Evolutionary conservation across 1,284 basidiomycete genomes (phyloP).

Genomic region (Heterobasidion irregulare): DNA sequence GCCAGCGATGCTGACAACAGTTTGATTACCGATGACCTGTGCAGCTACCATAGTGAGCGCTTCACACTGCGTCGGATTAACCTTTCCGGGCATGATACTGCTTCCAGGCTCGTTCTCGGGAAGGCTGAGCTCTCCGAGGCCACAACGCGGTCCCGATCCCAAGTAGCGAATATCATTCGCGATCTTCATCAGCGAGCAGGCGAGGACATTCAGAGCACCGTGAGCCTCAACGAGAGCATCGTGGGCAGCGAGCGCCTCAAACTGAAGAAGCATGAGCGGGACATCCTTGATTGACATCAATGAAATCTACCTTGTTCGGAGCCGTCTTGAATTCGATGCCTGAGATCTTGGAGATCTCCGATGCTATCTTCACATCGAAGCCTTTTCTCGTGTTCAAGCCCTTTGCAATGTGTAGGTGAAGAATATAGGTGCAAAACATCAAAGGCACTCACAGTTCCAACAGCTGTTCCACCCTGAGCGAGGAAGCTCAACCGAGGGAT

Average conservation of each 20-base stretch:
- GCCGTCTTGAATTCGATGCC: constrained; percentile 92
- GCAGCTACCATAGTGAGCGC: constrained; percentile 98
- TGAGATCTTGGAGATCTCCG: constrained; percentile 88
- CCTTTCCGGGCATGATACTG: constrained; percentile 99
- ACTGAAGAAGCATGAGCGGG: constrained; percentile 37
- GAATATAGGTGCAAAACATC: background rate
- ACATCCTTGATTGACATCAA: constrained; percentile 4
- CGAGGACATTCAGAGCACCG: constrained; percentile 92
- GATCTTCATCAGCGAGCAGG: constrained; percentile 98
- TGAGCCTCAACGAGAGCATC: constrained; percentile 97
- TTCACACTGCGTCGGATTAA: constrained; percentile 99
- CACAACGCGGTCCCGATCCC: constrained; percentile 95
- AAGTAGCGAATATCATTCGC: constrained; percentile 99
- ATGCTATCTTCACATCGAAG: constrained; percentile 92
- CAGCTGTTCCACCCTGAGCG: constrained; percentile 98
- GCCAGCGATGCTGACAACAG: constrained; percentile 87
- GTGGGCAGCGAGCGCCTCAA: constrained; percentile 94
- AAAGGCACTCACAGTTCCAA: constrained; percentile 74
- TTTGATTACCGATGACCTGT: constrained; percentile 98
- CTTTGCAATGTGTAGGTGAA: constrained; percentile 27
- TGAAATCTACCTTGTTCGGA: constrained; percentile 79
- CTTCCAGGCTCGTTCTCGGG: constrained; percentile 99
- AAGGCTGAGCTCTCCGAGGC: constrained; percentile 88
- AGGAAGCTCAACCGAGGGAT: constrained; percentile 86
- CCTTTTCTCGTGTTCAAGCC: constrained; percentile 96